phyloP scores from a whole-genome alignment of 108 stramenopile genomes.

The Skeletonema costatum region DNA sequence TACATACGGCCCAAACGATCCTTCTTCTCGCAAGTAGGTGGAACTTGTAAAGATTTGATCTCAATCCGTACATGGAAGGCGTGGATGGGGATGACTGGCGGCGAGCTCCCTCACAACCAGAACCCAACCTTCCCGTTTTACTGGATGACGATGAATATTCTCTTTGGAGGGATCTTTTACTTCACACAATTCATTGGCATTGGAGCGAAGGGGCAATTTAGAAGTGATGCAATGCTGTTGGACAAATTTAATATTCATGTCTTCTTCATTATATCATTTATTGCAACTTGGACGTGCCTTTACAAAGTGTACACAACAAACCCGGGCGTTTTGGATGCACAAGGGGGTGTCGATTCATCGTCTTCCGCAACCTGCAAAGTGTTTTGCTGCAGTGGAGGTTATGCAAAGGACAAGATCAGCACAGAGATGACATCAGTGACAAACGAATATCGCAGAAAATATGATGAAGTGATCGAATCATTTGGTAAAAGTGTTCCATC shows the following conservation, averaged over 20 bases:
- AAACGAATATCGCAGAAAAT: conserved; percentile 59
- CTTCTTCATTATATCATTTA: conserved; percentile 48
- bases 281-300: conserved; percentile 65
- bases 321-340: conserved; percentile 70
- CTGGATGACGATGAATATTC: conserved; percentile 58
- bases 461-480: conserved; percentile 80
- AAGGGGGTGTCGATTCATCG: conserved; percentile 22
- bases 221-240: conserved; percentile 57
- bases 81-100: conserved; percentile 72
- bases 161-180: conserved; percentile 55
- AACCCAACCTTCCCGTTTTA: conserved; percentile 77
- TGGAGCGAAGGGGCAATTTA: conserved; percentile 22
- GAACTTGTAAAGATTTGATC: conserved; percentile 31
- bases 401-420: conserved; percentile 44
- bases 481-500: conserved; percentile 58
- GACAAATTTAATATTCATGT: conserved; percentile 62
- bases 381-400: conserved; percentile 27
- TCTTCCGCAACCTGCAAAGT: conserved; percentile 24
- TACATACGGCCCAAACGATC: conserved; percentile 32
- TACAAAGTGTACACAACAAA: conserved; percentile 64
- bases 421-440: conserved; percentile 47
- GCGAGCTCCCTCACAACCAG: conserved; percentile 60
- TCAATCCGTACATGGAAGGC: conserved; percentile 66
- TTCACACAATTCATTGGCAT: conserved; percentile 44
- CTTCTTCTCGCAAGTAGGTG: conserved; percentile 29